phyloP scores from a whole-genome alignment of 2,329 filamentous ascomycete species.

The Domatiomyces globalis region DNA sequence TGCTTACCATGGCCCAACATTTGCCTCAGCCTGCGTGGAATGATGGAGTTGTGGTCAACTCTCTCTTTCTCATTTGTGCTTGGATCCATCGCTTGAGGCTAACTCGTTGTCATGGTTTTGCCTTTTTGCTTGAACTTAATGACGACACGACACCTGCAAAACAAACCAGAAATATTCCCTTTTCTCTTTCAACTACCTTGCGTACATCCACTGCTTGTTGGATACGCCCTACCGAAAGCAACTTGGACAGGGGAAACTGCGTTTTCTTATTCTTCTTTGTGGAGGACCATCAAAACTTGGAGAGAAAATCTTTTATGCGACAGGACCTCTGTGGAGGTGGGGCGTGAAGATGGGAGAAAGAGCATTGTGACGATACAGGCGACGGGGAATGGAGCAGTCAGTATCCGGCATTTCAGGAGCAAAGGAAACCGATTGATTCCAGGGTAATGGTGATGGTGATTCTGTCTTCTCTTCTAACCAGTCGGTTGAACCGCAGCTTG shows the following conservation, averaged over 20 bases:
- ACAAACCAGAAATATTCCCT: not conserved
- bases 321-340: not conserved
- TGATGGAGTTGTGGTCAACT: not conserved
- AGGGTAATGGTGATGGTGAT: not conserved
- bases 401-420: not conserved
- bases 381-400: not conserved
- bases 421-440: not conserved
- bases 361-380: not conserved
- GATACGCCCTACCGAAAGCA: not conserved
- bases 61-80: not conserved
- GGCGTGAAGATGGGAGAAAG: not conserved
- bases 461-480: not conserved
- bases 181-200: not conserved
- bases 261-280: not conserved
- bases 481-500: not conserved
- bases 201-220: not conserved
- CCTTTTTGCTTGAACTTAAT: not conserved
- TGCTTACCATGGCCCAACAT: not conserved
- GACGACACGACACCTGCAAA: not conserved
- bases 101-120: not conserved
- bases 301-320: not conserved
- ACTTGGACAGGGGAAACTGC: not conserved
- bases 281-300: not conserved
- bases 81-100: not conserved
- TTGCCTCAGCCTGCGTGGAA: not conserved